Evolutionary conservation across 805 yeast genomes (phyloP).

Genomic region (Saturnispora besseyi): DNA sequence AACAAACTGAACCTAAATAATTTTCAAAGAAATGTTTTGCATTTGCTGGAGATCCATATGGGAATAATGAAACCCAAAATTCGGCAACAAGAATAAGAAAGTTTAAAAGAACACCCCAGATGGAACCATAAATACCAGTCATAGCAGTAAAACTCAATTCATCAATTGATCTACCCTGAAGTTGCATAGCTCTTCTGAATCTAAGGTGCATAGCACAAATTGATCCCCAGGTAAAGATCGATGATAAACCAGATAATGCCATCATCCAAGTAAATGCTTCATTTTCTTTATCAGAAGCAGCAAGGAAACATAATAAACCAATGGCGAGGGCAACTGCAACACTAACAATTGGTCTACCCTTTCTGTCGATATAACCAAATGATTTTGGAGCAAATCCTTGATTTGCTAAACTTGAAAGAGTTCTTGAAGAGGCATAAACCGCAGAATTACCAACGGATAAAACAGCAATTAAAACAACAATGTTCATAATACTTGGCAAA

Average conservation of each 20-base stretch:
- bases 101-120: conserved; percentile 47
- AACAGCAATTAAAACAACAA: conserved; percentile 56
- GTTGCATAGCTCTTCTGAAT: conserved; percentile 51
- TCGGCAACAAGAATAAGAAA: conserved; percentile 53
- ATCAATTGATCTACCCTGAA: conserved; percentile 51
- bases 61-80: conserved; percentile 71
- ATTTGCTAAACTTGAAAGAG: conserved; percentile 51
- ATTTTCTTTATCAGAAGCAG: conserved; percentile 42
- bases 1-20: conserved; percentile 52
- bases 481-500: conserved; percentile 58
- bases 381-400: conserved; percentile 53
- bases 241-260: conserved; percentile 60
- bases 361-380: conserved; percentile 55
- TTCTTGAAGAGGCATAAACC: conserved; percentile 56
- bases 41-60: conserved; percentile 40
- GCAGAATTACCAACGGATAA: conserved; percentile 65
- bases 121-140: conserved; percentile 55
- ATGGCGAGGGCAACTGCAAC: conserved; percentile 39
- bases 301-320: conserved; percentile 50
- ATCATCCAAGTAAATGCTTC: conserved; percentile 63
- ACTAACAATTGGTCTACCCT: conserved; percentile 66
- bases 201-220: conserved; percentile 55
- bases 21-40: conserved; percentile 50
- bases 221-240: conserved; percentile 67
- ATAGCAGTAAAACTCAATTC: conserved; percentile 59